A percentile compares a stretch with the other conserved stretches of the same genome.
phyloP scores from a whole-genome alignment of 140 eudicot genomes.

The Cichorium intybus region DNA sequence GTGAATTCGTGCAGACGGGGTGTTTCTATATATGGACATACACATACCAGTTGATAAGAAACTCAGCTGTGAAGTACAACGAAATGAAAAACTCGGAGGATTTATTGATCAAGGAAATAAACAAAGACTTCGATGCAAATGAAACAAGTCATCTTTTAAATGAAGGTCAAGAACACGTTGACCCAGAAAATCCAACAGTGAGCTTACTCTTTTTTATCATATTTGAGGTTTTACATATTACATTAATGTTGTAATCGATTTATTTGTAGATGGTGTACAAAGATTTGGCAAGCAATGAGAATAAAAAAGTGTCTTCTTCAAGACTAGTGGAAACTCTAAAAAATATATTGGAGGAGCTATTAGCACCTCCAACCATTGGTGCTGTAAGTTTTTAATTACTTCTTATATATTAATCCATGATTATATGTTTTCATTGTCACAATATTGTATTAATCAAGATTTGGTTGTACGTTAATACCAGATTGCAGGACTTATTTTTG shows the following conservation, averaged over 20 bases:
- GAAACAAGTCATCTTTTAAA: conserved; percentile 55
- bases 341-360: conserved; percentile 56
- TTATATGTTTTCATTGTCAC: background rate
- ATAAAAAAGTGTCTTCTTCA: conserved; percentile 22
- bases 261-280: conserved; percentile 36
- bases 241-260: background rate
- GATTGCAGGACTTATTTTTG: conserved; percentile 70
- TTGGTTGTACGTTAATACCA: conserved; percentile 20
- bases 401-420: background rate
- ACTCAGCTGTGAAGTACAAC: conserved; percentile 35
- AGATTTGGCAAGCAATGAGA: conserved; percentile 19
- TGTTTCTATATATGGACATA: conserved; percentile 85
- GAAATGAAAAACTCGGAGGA: conserved; percentile 39
- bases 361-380: conserved; percentile 82
- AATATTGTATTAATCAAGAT: background rate
- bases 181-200: background rate
- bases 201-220: background rate
- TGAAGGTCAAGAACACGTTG: conserved; percentile 20
- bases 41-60: conserved; percentile 60
- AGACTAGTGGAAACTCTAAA: conserved; percentile 30
- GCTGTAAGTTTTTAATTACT: conserved; percentile 47
- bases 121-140: conserved; percentile 57
- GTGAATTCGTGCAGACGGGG: conserved; percentile 54
- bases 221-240: background rate
- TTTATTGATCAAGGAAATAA: conserved; percentile 39